Evolutionary conservation across 2,329 filamentous ascomycete species (phyloP), one percentile per base, ranked within the genome.

Genomic region (Ophiocordyceps camponoti-leonardi): DNA sequence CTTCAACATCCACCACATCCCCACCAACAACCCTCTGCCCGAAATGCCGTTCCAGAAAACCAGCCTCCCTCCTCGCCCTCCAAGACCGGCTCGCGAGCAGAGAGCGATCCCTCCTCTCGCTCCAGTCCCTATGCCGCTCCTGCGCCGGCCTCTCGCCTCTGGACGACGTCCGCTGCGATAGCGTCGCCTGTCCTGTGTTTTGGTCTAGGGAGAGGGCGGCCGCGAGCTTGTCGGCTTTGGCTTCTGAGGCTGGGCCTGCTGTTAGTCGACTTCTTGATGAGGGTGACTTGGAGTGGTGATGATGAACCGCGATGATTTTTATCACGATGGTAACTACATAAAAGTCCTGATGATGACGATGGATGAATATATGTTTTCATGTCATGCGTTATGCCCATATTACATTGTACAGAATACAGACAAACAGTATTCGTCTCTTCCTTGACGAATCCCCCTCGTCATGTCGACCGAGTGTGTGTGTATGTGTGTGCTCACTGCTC

Each of bases 141-240:
- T 98, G 92, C 60, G 79, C 86, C 37, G 80, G 78, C 1, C 58
- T 88, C 18, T 70, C 81, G 4, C 81, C 79, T 51, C 67, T 77
- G 2, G 90, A 95, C 35, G 77, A 83, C 31, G 80, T 95, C n/a
- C 71, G 64, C 39, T 98, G 92, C 58, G 86, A 94, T 57, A 94
- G 84, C 60, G 78, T 84, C 59, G 90, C 94, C 62, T 98, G 92
- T 58, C 83, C 88, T 0, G 86, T 94, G 0, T 96, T 94, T 53
- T 96, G 94, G 63, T 80, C 80, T 30, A 65, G 86, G 14, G 72
- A 77, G 45, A 82, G 78, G 59, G 78, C 84, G 57, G 61, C 61
- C 20, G 69, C 71, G 11, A 68, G 63, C 52, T 59, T 69, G 42
- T 56, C 60, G 33, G 59, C 59, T 3, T 67, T 71, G 55, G 65